Evolutionary conservation across 257 asterid genomes (phyloP), one percentile per base, ranked within the genome.

Genomic region (Rubia yunnanensis): DNA sequence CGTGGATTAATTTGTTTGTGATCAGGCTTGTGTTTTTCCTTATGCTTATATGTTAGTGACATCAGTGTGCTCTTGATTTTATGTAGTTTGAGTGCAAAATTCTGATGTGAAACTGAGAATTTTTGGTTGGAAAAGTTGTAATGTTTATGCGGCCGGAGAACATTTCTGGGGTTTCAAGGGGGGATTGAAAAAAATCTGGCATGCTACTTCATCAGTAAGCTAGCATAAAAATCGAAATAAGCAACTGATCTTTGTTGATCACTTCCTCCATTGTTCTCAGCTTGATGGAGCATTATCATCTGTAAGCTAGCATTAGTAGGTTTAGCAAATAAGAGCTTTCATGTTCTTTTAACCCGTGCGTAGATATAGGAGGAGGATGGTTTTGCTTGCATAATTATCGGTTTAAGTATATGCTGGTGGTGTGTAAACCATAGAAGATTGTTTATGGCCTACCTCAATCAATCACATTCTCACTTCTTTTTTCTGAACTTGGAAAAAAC

Each of bases 401-500:
- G 46, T 56, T 54, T 56, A 1, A 4, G 17, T 27, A 54, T 23
- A 23, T 54, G 15, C 1, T 56, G 61, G 61, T 56, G 36, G 20
- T 27, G 5, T 56, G 36, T 24, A 17, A 11, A 24, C 2, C 15
- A 24, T 22, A 14, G 10, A 23, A 3, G 28, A 54, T 26, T 5
- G 18, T n/a, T 56, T 23, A 27, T 28, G 62, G 10, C 27, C 7
- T 15, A 2, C 28, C 11, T 28, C 5, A 57, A 27, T 57, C 23
- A 27, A 22, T 57, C 39, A 27, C 15, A 27, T 64, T 64, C 41
- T 28, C 28, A 44, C 10, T n/a, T 56, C 49, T 41, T 10, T 54
- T 38, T 67, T 49, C 67, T n/a, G 63, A 13, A 30, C 32, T 74
- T 88, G 97, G 96, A 91, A 66, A 88, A 81, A 71, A 85, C 92